Conservation (phyloP, 1,284 basidiomycete species). For the Apiotrichum mycotoxinovorans region DNA sequence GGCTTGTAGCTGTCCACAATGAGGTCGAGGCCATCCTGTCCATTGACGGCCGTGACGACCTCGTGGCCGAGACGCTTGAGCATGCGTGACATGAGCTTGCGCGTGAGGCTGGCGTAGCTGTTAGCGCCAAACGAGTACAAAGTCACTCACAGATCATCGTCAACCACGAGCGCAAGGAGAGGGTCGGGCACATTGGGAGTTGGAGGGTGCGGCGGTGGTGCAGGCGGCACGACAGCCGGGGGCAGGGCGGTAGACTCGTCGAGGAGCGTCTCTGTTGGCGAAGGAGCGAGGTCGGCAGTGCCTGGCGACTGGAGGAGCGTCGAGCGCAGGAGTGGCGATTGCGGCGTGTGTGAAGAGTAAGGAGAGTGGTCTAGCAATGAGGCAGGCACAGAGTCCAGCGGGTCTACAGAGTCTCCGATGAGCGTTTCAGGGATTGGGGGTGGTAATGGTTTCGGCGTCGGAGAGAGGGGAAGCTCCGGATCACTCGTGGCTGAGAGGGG, state of each 20-base stretch:
- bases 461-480: no score
- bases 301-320: no score
- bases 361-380: no score
- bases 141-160: slow-evolving; percentile 45
- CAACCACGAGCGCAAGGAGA: slow-evolving; percentile 40
- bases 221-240: slow-evolving; percentile 12
- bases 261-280: neutral
- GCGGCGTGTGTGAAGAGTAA: no score
- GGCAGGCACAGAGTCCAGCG: no score
- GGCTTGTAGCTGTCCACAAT: slow-evolving; percentile 49
- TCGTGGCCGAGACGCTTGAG: slow-evolving; percentile 71
- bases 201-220: neutral
- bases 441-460: no score
- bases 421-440: no score
- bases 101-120: slow-evolving; percentile 56
- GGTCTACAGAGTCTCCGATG: no score
- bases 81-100: slow-evolving; percentile 75
- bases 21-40: slow-evolving; percentile 71
- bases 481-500: no score
- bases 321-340: neutral
- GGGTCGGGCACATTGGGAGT: neutral
- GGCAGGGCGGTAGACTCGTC: neutral
- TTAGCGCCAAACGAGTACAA: no score
- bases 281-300: neutral
- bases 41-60: slow-evolving; percentile 79